phyloP scores from a whole-genome alignment of 73 alveolate genomes.

The Tetrahymena malaccensis region DNA sequence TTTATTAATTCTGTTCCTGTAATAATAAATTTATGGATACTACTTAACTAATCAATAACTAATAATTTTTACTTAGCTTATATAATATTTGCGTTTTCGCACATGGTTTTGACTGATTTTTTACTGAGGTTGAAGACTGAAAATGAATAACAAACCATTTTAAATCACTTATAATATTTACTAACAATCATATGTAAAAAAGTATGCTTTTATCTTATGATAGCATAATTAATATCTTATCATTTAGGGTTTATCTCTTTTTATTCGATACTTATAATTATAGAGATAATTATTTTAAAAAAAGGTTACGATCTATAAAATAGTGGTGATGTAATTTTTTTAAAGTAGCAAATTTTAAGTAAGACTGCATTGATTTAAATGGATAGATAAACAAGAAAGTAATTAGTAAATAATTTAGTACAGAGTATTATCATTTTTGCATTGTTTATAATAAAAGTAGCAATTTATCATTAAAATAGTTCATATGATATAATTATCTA shows the following conservation, averaged over 20 bases:
- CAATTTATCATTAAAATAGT: background rate
- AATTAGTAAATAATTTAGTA: background rate
- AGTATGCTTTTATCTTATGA: background rate
- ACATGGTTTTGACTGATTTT: background rate
- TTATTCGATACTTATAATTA: background rate
- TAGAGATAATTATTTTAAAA: background rate
- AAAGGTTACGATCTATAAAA: background rate
- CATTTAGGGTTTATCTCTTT: background rate
- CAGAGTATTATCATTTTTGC: background rate
- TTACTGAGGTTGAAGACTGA: background rate
- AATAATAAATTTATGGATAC: background rate
- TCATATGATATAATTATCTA: background rate
- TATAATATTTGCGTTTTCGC: background rate
- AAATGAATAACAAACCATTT: too few relatives aligned
- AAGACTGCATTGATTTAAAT: too few relatives aligned
- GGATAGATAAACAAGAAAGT: background rate
- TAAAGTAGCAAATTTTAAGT: background rate
- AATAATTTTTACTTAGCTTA: background rate
- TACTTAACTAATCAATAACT: background rate
- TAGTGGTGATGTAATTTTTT: too few relatives aligned
- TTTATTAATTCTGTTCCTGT: background rate
- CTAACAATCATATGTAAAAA: too few relatives aligned
- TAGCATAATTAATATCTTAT: background rate
- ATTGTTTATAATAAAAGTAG: too few relatives aligned
- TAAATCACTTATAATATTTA: too few relatives aligned